Conservation (phyloP, 805 yeast genomes). For the Sugiyamaella valdiviana region DNA sequence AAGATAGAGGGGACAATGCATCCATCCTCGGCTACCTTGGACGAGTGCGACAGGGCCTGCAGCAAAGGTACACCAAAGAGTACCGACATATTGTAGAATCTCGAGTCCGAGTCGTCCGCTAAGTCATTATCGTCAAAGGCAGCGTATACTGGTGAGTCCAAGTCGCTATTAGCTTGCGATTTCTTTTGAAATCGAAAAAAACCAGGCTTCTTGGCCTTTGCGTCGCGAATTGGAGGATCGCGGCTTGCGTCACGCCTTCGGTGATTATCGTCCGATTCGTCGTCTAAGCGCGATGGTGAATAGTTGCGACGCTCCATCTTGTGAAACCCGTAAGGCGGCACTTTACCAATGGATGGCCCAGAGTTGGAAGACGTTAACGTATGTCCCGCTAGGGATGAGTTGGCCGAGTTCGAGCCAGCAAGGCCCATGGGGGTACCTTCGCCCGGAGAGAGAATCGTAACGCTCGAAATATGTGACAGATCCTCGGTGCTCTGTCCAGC, state of each 20-base stretch:
- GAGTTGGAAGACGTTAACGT: background rate
- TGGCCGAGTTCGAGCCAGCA: background rate
- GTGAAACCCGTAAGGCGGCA: background rate
- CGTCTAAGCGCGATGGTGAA: background rate
- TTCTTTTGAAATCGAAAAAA: background rate
- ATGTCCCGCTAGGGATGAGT: background rate
- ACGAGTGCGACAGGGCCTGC: conserved; percentile 47
- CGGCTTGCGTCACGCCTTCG: background rate
- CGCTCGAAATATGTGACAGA: conserved; percentile 7
- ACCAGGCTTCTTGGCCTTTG: background rate
- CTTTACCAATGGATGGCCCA: background rate
- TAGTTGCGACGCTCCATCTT: background rate
- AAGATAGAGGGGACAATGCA: conserved; percentile 66
- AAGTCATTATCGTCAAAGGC: background rate
- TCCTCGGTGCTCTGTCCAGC: conserved; percentile 2
- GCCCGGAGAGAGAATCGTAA: conserved; percentile 11
- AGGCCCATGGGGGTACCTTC: too few relatives aligned
- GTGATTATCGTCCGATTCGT: background rate
- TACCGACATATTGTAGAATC: background rate
- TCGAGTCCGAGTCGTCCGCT: background rate
- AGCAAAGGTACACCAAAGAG: conserved; percentile 63
- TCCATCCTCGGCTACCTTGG: conserved; percentile 37
- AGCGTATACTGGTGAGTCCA: background rate
- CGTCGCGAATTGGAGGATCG: background rate
- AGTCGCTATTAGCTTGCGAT: background rate